Evolutionary conservation across 1,139 yeast genomes (phyloP).

Genomic region (Kluyveromyces marxianus): DNA sequence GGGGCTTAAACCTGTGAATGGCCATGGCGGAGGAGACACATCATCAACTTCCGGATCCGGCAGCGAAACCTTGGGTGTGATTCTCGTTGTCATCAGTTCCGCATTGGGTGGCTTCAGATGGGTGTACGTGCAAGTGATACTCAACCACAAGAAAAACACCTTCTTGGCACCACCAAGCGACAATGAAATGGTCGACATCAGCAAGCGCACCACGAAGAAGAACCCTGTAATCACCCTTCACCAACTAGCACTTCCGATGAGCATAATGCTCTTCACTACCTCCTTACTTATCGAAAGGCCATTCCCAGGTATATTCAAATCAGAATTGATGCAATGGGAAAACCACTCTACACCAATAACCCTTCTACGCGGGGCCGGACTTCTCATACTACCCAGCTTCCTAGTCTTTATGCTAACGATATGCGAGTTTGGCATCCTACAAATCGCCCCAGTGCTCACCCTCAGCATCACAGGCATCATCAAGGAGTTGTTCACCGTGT

Average conservation of each 20-base stretch:
- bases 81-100: slow-evolving; percentile 69
- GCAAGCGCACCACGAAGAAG: slow-evolving; percentile 21
- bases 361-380: slow-evolving; percentile 38
- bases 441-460: slow-evolving; percentile 79
- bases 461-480: slow-evolving; percentile 86
- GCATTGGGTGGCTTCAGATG: slow-evolving; percentile 85
- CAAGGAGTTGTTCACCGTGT: slow-evolving; percentile 79
- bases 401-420: slow-evolving; percentile 86
- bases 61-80: slow-evolving; percentile 48
- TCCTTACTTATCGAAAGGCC: slow-evolving; percentile 27
- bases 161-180: neutral
- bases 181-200: neutral
- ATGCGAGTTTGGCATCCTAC: slow-evolving; percentile 76
- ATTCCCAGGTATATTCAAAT: slow-evolving; percentile 19
- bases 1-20: slow-evolving; percentile 46
- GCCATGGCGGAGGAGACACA: no score
- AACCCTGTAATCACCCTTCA: slow-evolving; percentile 82
- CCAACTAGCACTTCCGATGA: slow-evolving; percentile 82
- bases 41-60: no score
- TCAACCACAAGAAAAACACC: slow-evolving; percentile 36
- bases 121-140: slow-evolving; percentile 83
- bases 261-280: slow-evolving; percentile 46
- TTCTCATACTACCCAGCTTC: slow-evolving; percentile 73
- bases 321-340: slow-evolving; percentile 17
- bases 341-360: slow-evolving; percentile 26